phyloP scores from a whole-genome alignment of 2,329 filamentous ascomycete species.

The Cladosporium sp. region DNA sequence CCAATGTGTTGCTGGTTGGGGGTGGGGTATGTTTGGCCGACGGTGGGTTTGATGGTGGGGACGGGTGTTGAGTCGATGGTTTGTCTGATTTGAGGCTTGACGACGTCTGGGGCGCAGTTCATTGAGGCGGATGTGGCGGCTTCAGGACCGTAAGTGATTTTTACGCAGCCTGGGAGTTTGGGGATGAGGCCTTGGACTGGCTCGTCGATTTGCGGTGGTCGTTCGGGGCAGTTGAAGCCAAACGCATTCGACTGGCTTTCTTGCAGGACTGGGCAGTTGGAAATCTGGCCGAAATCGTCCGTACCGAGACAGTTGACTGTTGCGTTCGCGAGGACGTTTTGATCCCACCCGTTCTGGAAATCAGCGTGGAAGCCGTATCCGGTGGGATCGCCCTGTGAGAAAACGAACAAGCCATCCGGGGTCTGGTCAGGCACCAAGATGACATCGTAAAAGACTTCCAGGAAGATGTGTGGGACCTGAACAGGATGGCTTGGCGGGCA shows the following conservation, averaged over 20 bases:
- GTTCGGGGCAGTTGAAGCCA: conserved; percentile 34
- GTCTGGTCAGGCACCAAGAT: conserved; percentile 37
- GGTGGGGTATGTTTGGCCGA: conserved; percentile 25
- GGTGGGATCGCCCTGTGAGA: conserved; percentile 50
- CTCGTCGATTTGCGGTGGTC: conserved; percentile 34
- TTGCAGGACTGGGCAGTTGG: conserved; percentile 37
- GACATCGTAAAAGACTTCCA: conserved; percentile 41
- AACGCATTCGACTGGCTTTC: conserved; percentile 32
- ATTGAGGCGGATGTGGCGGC: conserved; percentile 32
- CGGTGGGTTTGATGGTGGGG: conserved; percentile 29
- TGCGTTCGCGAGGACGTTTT: conserved; percentile 41
- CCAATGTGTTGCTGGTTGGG: conserved; percentile 36
- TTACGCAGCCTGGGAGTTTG: conserved; percentile 38
- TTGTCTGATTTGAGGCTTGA: conserved; percentile 27
- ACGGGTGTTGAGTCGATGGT: conserved; percentile 35
- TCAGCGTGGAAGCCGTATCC: conserved; percentile 58
- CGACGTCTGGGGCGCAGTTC: conserved; percentile 29
- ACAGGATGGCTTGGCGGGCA: conserved; percentile 43
- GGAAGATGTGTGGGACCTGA: conserved; percentile 44
- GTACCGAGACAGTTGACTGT: conserved; percentile 39
- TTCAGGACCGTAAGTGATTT: conserved; percentile 34
- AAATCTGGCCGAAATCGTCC: conserved; percentile 37
- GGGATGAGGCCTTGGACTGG: conserved; percentile 30
- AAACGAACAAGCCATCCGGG: conserved; percentile 45
- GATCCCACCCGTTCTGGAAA: conserved; percentile 54